phyloP scores from a whole-genome alignment of 2,329 filamentous ascomycete genomes.

The Fusarium pseudocircinatum region DNA sequence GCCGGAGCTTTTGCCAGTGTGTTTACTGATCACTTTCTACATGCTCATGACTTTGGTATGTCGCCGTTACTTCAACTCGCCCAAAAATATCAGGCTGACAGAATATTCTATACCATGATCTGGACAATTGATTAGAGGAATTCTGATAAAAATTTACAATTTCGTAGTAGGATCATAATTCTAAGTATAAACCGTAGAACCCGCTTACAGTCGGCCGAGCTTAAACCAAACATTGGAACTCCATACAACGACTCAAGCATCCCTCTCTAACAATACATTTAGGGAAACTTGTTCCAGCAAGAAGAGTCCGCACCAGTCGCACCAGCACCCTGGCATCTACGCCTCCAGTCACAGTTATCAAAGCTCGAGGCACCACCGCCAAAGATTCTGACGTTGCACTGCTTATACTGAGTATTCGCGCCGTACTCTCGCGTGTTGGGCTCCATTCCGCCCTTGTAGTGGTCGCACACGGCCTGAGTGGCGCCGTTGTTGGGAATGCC shows the following conservation, averaged over 20 bases:
- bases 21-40: neutral
- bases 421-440: neutral
- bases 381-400: neutral
- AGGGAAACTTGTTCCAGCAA: neutral
- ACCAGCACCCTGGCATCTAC: neutral
- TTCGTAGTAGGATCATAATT: neutral
- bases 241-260: neutral
- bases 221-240: neutral
- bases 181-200: neutral
- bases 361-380: neutral
- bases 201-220: neutral
- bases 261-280: neutral
- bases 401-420: neutral
- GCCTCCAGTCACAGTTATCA: neutral
- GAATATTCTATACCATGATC: neutral
- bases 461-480: neutral
- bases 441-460: neutral
- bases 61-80: no score
- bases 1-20: fast-evolving
- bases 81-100: neutral
- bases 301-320: neutral
- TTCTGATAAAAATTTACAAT: fast-evolving
- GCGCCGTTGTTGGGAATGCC: neutral
- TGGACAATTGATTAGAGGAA: fast-evolving
- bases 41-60: no score